A percentile compares a stretch with the other conserved stretches of the same genome.
These are phyloP conservation scores for Torrubiella hemipterigena DNA, from an alignment of 2,329 filamentous ascomycete genomes.

Conservation along the genomic window DNA sequence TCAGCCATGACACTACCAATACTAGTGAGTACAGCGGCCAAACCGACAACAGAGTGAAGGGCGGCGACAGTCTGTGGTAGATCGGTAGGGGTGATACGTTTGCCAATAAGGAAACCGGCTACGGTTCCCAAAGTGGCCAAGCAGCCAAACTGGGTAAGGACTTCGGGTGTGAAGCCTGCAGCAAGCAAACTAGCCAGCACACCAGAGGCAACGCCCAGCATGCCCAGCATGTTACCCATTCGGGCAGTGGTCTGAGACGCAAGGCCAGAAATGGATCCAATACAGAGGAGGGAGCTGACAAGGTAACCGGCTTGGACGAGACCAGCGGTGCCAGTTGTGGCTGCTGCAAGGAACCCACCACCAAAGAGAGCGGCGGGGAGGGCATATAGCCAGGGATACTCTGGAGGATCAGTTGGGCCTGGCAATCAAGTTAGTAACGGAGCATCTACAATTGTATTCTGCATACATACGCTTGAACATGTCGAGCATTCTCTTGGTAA, in stretches of 20 bases:
- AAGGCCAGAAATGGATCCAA: slow-evolving; percentile 70
- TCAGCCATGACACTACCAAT: slow-evolving; percentile 76
- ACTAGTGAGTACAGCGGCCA: slow-evolving; percentile 79
- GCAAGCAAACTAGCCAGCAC: slow-evolving; percentile 74
- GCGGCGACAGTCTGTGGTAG: slow-evolving; percentile 84
- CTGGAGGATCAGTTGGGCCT: slow-evolving; percentile 72
- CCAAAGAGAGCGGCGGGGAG: slow-evolving; percentile 67
- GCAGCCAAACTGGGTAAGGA: slow-evolving; percentile 66
- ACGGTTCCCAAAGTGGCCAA: slow-evolving; percentile 63
- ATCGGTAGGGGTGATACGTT: slow-evolving; percentile 77
- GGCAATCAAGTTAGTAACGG: slow-evolving; percentile 7
- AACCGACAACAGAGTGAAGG: slow-evolving; percentile 78
- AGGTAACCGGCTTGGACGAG: slow-evolving; percentile 82
- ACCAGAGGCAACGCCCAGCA: slow-evolving; percentile 72
- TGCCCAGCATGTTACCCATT: slow-evolving; percentile 75
- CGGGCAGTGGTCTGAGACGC: slow-evolving; percentile 74
- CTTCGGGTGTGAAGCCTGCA: slow-evolving; percentile 68
- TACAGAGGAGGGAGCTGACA: slow-evolving; percentile 73
- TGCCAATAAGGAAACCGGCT: slow-evolving; percentile 61
- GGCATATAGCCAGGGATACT: slow-evolving; percentile 80
- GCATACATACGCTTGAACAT: slow-evolving; percentile 63
- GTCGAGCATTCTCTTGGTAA: slow-evolving; percentile 87
- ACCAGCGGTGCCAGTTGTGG: slow-evolving; percentile 69
- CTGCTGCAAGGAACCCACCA: slow-evolving; percentile 69
- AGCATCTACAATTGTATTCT: background rate